Percentiles rank a stretch among this genome's conserved stretches.
These are phyloP conservation scores for Acanthamoeba polyphaga DNA, from an alignment of 208 protist genomes.

Conservation along the genomic window DNA sequence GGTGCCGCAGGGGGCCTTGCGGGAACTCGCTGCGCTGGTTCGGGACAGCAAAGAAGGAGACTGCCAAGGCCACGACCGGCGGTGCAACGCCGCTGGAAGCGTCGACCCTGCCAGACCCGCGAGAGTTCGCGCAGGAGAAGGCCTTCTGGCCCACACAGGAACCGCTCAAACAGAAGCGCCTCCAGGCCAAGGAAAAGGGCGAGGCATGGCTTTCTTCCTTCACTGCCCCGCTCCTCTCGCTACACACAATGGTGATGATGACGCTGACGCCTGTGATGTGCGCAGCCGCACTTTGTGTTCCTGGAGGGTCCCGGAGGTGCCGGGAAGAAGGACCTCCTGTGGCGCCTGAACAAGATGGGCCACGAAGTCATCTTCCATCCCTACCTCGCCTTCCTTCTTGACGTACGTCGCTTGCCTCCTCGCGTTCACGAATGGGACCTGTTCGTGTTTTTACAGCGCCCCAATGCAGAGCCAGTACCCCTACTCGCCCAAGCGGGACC, in stretches of 20 bases:
- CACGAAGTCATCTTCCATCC: constrained; percentile 37
- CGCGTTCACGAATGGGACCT: background rate
- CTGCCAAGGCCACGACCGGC: background rate
- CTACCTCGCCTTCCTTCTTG: constrained; percentile 16
- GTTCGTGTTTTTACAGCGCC: background rate
- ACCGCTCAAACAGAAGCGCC: background rate
- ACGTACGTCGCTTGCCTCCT: background rate
- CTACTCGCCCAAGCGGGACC: constrained; percentile 7
- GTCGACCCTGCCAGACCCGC: background rate
- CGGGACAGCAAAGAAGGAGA: constrained; percentile 1
- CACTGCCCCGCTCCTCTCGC: too few relatives aligned
- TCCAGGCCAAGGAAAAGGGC: constrained; percentile 34
- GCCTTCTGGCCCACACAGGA: constrained; percentile 33
- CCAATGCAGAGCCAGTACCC: background rate
- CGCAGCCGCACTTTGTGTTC: constrained; percentile 65
- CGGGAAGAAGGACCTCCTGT: constrained; percentile 63
- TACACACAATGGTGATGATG: background rate
- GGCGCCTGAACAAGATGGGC: constrained; percentile 66
- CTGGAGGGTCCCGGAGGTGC: constrained; percentile 38
- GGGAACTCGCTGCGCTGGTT: background rate
- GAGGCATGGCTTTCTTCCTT: background rate
- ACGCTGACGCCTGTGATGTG: background rate
- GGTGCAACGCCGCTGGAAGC: background rate
- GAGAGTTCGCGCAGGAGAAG: constrained; percentile 22
- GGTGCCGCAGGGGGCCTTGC: background rate